These are phyloP conservation scores for Sclerotinia subarctica DNA, from an alignment of 2,329 filamentous ascomycete genomes.

Conservation along the genomic window DNA sequence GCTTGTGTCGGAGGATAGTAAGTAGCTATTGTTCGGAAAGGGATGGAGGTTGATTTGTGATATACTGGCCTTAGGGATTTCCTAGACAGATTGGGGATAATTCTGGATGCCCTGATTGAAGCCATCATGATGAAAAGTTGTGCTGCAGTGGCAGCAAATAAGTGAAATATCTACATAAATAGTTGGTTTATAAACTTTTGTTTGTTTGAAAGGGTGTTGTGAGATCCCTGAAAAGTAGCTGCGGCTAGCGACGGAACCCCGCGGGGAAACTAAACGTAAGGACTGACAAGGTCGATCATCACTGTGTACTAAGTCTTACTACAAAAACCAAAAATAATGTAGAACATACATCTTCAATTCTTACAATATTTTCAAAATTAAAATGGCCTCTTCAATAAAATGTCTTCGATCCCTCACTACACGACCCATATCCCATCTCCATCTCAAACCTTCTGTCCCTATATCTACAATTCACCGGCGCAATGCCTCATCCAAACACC, in stretches of 20 bases:
- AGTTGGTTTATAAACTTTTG: background rate
- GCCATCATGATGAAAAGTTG: constrained; percentile 44
- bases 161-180: constrained; percentile 27
- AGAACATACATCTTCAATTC: background rate
- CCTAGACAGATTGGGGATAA: constrained; percentile 45
- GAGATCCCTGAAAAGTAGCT: background rate
- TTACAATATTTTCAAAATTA: constrained; percentile 1
- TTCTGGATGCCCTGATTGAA: constrained; percentile 46
- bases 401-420: constrained; percentile 29
- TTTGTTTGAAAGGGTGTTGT: background rate
- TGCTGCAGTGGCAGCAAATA: constrained; percentile 26
- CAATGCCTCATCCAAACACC: constrained; percentile 66
- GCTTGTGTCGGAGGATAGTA: constrained; percentile 82
- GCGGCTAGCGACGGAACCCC: constrained; percentile 17
- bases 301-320: background rate
- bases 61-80: constrained; percentile 42
- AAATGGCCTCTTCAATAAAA: constrained; percentile 33
- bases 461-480: constrained; percentile 40
- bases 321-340: constrained; percentile 6
- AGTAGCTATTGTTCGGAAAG: constrained; percentile 54
- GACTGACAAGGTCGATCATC: background rate
- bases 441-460: constrained; percentile 22
- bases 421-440: constrained; percentile 32
- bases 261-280: background rate
- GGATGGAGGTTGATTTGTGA: constrained; percentile 29